phyloP scores from a whole-genome alignment of 768 basidiomycete genomes.

The Termitomyces sp. region DNA sequence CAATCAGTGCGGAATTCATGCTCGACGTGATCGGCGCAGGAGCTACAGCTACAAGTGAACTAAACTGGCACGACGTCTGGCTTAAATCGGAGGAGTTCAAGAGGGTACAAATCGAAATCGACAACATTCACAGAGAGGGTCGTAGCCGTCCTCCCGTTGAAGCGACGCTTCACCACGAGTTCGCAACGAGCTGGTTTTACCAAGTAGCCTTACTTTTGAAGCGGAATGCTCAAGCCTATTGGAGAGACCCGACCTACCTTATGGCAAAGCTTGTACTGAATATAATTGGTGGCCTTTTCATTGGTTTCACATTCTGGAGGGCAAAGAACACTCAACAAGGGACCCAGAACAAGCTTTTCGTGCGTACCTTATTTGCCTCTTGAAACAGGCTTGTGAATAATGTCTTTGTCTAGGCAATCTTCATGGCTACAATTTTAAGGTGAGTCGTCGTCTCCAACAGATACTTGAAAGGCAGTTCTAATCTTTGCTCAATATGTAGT shows the following conservation, averaged over 20 bases:
- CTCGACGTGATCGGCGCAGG: slow-evolving; percentile 76
- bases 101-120: slow-evolving; percentile 34
- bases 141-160: slow-evolving; percentile 32
- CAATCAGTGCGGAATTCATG: slow-evolving; percentile 53
- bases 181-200: slow-evolving; percentile 49
- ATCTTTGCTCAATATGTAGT: slow-evolving; percentile 13
- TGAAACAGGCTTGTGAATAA: not conserved
- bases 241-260: slow-evolving; percentile 58
- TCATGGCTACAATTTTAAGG: slow-evolving; percentile 49
- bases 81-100: slow-evolving; percentile 40
- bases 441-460: not conserved
- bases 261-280: slow-evolving; percentile 57
- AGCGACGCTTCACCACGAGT: slow-evolving; percentile 36
- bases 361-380: slow-evolving; percentile 26
- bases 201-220: slow-evolving; percentile 41
- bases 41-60: slow-evolving; percentile 48
- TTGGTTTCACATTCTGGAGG: slow-evolving; percentile 63
- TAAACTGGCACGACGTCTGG: slow-evolving; percentile 64
- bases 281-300: slow-evolving; percentile 50
- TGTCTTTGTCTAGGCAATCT: slow-evolving; percentile 37
- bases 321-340: slow-evolving; percentile 51
- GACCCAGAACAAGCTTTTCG: slow-evolving; percentile 65
- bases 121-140: slow-evolving; percentile 47
- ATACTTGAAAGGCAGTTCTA: not conserved
- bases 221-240: slow-evolving; percentile 44